Base-by-base conservation (phyloP, 2,329 filamentous ascomycete genomes). In the Claviceps purpurea region DNA sequence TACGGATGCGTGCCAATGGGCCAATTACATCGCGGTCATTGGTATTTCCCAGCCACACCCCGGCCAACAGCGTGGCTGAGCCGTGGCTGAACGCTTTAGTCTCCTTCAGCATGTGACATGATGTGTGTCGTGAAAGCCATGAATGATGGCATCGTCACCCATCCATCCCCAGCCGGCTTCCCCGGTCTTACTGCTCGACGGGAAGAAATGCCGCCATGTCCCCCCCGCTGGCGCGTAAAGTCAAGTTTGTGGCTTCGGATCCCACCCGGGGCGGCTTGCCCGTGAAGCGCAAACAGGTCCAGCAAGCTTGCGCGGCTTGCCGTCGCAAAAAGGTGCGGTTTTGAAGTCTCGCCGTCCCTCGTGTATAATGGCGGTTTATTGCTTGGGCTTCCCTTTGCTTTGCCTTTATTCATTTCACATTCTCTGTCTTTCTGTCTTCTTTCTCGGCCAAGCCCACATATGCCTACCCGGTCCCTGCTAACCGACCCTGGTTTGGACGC, bases 171-270 rank as follows among this genome's bases (percentile, higher is more conserved):
- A 13, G 18, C 41, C 41, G 18, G 20, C 14, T 43, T n/a, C 30
- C 10, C 30, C 30, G 30, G 30, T 24, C 18, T 43, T 11, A 14
- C n/a, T 30, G n/a, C 20, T 43, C 40, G 47, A 37, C 43, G 14
- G 30, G 30, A 47, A 43, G 49, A 47, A 30, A 57, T 56, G 55
- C 52, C 56, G 54, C 49, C 58, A 59, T 60, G 58, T 55, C 58
- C 49, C 40, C 56, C 39, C 37, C 50, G 1, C 49, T 48, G 34
- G 52, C 54, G 37, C 54, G 55, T 44, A 59, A 65, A 52, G 76
- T 81, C 63, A 78, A 74, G 59, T 82, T 81, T 61, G 73, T 82
- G 53, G 75, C 72, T 50, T 75, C 76, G 13, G 75, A 81, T 62
- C 68, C 69, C 5, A 68, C 68, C 24, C 62, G 68, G 16, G 68